Percentiles rank a stretch among this genome's conserved stretches.
Evolutionary conservation across 441 rosid genomes (phyloP).

Genomic region (Corymbia calophylla): DNA sequence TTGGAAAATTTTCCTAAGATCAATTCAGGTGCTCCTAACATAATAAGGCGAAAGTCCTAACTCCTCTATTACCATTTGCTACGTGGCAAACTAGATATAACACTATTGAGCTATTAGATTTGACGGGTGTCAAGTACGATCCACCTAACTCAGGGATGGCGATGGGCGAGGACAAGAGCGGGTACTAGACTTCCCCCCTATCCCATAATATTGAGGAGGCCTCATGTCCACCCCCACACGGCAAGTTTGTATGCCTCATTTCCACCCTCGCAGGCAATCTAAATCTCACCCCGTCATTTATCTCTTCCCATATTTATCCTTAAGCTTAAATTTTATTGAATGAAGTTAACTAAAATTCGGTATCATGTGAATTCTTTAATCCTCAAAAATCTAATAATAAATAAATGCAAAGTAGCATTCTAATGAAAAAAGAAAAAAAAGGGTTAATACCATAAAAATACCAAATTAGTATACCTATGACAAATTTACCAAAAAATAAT

Average conservation of each 20-base stretch:
- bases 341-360: background rate
- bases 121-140: background rate
- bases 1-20: background rate
- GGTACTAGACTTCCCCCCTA: background rate
- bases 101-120: background rate
- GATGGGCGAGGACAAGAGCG: background rate
- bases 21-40: background rate
- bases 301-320: background rate
- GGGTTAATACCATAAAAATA: too few relatives aligned
- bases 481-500: too few relatives aligned
- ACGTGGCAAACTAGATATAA: background rate
- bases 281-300: fast-evolving
- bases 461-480: too few relatives aligned
- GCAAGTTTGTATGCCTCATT: background rate
- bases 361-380: background rate
- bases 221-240: background rate
- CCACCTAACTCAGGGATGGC: background rate
- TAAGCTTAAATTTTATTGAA: background rate
- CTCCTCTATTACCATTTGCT: background rate
- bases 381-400: background rate
- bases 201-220: background rate
- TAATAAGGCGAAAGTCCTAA: background rate
- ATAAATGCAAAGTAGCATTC: background rate
- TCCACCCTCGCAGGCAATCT: background rate
- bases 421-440: background rate